These are phyloP conservation scores for Neobulgaria alba DNA, from an alignment of 2,329 filamentous ascomycete genomes.

Conservation along the genomic window DNA sequence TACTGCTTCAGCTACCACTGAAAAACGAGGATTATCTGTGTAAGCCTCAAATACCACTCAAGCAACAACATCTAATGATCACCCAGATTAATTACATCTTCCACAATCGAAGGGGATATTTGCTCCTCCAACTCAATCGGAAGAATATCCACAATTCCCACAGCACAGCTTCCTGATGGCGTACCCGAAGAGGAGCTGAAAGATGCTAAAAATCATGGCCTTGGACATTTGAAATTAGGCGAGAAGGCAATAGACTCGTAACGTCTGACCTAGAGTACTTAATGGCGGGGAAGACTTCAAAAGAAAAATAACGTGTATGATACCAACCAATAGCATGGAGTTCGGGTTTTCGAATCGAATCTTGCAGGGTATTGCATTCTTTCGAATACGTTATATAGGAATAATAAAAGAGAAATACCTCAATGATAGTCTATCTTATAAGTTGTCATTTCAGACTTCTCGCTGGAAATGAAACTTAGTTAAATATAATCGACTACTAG, in stretches of 20 bases:
- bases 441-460: no score
- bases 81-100: neutral
- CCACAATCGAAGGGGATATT: neutral
- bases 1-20: constrained; percentile 24
- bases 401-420: no score
- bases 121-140: neutral
- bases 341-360: no score
- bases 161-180: neutral
- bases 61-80: neutral
- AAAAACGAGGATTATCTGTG: constrained; percentile 14
- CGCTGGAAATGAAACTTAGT: no score
- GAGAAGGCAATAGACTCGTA: neutral
- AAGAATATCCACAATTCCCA: neutral
- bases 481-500: no score
- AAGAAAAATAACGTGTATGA: no score
- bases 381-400: no score
- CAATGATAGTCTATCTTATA: no score
- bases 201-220: neutral
- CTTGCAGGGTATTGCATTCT: no score
- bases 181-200: neutral
- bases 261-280: no score
- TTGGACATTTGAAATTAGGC: neutral
- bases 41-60: constrained; percentile 17
- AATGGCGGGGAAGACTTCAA: no score
- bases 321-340: no score